Conservation (phyloP, 2,329 filamentous ascomycete genomes). For the Ceratocystis huliohia region DNA sequence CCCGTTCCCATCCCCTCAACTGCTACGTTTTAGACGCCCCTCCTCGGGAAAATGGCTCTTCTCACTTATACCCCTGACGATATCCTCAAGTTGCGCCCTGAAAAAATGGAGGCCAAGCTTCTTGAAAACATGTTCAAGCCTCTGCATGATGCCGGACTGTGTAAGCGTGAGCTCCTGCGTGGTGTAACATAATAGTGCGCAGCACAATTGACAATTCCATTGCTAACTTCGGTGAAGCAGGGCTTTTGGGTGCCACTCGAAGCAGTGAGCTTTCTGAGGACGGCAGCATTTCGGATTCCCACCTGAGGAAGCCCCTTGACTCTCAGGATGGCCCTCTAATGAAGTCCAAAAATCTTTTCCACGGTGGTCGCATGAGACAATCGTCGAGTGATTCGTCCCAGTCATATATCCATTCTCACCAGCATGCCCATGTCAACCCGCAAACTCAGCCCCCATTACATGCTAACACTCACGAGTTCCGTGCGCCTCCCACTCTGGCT, state of each 20-base stretch:
- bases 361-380: conserved; percentile 13
- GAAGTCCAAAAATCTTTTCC: conserved; percentile 17
- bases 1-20: neutral
- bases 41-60: conserved; percentile 7
- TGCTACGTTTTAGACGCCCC: neutral
- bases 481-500: conserved; percentile 39
- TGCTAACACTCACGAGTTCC: conserved; percentile 33
- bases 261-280: conserved; percentile 3
- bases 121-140: conserved; percentile 20
- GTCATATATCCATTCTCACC: conserved; percentile 5
- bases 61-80: conserved; percentile 20
- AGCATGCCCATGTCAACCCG: conserved; percentile 16
- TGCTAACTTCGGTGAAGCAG: conserved; percentile 14
- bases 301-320: neutral
- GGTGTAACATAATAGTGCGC: neutral
- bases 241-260: conserved; percentile 8
- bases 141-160: conserved; percentile 18
- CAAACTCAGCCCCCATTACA: conserved; percentile 17
- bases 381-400: conserved; percentile 15
- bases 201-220: neutral
- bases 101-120: conserved; percentile 12
- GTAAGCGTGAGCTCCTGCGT: conserved; percentile 14
- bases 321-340: conserved; percentile 6
- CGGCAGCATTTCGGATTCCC: neutral
- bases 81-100: conserved; percentile 19